These are phyloP conservation scores for Aspergillus neotritici DNA, from an alignment of 2,329 filamentous ascomycete genomes.

Conservation along the genomic window DNA sequence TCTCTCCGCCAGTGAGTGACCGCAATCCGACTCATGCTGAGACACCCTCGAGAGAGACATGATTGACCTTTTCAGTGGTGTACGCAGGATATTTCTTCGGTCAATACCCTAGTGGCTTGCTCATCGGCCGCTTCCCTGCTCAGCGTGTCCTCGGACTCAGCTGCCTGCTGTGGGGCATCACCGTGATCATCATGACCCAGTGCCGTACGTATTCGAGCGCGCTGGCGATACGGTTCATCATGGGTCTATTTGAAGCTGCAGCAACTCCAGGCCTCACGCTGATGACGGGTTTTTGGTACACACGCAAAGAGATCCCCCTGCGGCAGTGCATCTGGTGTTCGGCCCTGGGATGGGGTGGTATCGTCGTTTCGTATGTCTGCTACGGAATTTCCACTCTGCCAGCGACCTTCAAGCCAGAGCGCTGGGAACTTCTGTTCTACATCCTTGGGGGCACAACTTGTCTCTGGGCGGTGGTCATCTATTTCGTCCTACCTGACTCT, in stretches of 20 bases:
- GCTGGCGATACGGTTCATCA: constrained; percentile 6
- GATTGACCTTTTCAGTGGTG: constrained; percentile 5
- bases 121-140: constrained; percentile 10
- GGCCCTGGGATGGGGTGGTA: constrained; percentile 8
- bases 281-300: constrained; percentile 14
- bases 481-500: constrained; percentile 4
- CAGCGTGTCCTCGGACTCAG: constrained; percentile 9
- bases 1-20: constrained; percentile 7
- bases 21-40: not conserved
- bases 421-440: constrained; percentile 10
- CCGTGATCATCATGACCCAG: constrained; percentile 11
- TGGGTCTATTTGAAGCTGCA: constrained; percentile 10
- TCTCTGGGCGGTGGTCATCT: constrained; percentile 9
- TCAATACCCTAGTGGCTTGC: constrained; percentile 12
- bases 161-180: constrained; percentile 10
- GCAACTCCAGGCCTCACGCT: constrained; percentile 8
- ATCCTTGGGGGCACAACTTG: constrained; percentile 7
- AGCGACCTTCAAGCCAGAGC: not conserved
- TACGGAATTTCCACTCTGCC: constrained; percentile 8
- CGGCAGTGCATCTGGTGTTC: constrained; percentile 13
- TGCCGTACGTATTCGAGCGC: constrained; percentile 10
- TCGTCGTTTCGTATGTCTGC: constrained; percentile 9
- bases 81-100: constrained; percentile 12
- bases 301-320: constrained; percentile 10
- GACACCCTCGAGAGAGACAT: no score